Conservation (phyloP, 306 rosid genomes). For the Luffa acutangula region DNA sequence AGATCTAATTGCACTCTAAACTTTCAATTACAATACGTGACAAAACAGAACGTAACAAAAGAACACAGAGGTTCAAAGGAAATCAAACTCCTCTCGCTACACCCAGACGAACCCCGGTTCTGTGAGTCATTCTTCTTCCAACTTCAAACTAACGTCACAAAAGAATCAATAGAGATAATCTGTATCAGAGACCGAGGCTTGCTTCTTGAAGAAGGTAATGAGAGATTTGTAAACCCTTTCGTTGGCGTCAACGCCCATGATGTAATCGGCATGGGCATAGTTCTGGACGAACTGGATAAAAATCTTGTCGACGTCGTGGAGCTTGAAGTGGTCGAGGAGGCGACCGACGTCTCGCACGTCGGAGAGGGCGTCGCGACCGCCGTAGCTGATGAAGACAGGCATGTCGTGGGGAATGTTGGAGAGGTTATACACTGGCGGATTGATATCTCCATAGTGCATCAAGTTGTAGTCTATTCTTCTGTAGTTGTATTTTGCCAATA, state of each 20-base stretch:
- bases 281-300: constrained; percentile 42
- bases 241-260: constrained; percentile 68
- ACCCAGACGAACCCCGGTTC: background rate
- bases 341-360: constrained; percentile 44
- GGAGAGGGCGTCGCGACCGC: constrained; percentile 69
- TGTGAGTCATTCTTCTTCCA: background rate
- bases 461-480: constrained; percentile 29
- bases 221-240: constrained; percentile 47
- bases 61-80: background rate
- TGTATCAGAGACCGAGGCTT: background rate
- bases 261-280: constrained; percentile 67
- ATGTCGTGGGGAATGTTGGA: constrained; percentile 65
- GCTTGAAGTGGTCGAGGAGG: constrained; percentile 50
- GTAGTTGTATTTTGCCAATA: constrained; percentile 52
- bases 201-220: constrained; percentile 43
- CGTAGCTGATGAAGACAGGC: constrained; percentile 79
- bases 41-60: no score
- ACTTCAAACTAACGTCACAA: constrained; percentile 10
- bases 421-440: constrained; percentile 66
- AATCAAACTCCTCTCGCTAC: background rate
- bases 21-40: no score
- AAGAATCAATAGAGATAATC: constrained; percentile 7
- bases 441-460: constrained; percentile 43
- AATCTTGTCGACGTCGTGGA: constrained; percentile 53
- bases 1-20: no score